A percentile compares a stretch with the other conserved stretches of the same genome.
Evolutionary conservation across 1,284 basidiomycete species (phyloP).

Genomic region (Ceratobasidium sp.): DNA sequence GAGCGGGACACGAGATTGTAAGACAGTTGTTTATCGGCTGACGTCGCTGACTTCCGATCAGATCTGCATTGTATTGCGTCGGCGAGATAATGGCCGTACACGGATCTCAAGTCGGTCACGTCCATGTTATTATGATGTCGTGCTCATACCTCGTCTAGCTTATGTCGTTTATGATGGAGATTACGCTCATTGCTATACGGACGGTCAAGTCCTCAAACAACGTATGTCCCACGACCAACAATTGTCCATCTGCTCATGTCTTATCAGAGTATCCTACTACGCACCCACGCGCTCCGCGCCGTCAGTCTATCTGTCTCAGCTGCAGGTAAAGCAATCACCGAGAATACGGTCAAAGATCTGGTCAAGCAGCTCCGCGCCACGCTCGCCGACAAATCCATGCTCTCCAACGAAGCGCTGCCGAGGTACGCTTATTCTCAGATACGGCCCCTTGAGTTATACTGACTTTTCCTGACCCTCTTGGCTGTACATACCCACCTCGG

Average conservation of each 20-base stretch:
- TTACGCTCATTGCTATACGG: constrained; percentile 72
- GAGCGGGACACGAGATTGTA: constrained; percentile 78
- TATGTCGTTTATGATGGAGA: constrained; percentile 95
- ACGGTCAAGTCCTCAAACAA: constrained; percentile 72
- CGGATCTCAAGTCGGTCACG: constrained; percentile 76
- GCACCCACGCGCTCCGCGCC: constrained; percentile 82
- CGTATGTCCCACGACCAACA: constrained; percentile 58
- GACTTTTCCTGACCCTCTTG: constrained; percentile 65
- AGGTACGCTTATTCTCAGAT: constrained; percentile 60
- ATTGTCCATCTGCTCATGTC: neutral
- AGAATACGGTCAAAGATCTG: constrained; percentile 82
- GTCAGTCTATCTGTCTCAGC: constrained; percentile 80
- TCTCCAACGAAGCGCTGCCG: constrained; percentile 85
- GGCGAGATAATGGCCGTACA: constrained; percentile 88
- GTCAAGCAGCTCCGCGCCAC: constrained; percentile 82
- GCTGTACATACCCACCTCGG: constrained; percentile 66
- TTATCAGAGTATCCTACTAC: constrained; percentile 77
- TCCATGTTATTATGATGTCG: constrained; percentile 21
- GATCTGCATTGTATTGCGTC: constrained; percentile 81
- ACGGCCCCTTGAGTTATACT: constrained; percentile 3
- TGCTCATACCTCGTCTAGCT: constrained; percentile 62
- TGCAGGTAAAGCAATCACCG: constrained; percentile 85
- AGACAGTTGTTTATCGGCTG: constrained; percentile 50
- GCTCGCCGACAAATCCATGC: constrained; percentile 85
- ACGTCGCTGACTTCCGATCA: constrained; percentile 51